Evolutionary conservation across 345 rosid genomes (phyloP).

Genomic region (Gossypium raimondii): DNA sequence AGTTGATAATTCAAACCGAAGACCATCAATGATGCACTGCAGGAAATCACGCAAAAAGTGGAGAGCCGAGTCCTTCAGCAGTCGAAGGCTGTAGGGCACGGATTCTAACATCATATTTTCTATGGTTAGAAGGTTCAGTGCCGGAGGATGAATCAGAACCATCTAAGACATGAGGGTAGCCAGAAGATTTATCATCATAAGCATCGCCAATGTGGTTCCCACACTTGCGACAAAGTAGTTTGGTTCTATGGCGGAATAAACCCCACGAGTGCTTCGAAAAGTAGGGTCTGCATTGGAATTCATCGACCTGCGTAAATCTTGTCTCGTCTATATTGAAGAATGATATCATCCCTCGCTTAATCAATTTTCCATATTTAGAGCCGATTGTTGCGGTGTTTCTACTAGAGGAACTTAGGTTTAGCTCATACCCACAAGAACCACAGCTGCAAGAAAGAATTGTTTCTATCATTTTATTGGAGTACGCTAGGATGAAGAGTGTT

Average conservation of each 20-base stretch:
- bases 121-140: slow-evolving; percentile 30
- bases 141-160: slow-evolving; percentile 42
- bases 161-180: slow-evolving; percentile 42
- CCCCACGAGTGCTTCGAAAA: slow-evolving; percentile 62
- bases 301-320: slow-evolving; percentile 79
- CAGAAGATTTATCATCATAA: slow-evolving; percentile 41
- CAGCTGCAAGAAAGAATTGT: slow-evolving; percentile 55
- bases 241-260: slow-evolving; percentile 63
- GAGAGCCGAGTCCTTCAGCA: slow-evolving; percentile 32
- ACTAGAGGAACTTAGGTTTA: slow-evolving; percentile 81
- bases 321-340: slow-evolving; percentile 74
- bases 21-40: not conserved
- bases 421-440: slow-evolving; percentile 87
- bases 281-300: slow-evolving; percentile 77
- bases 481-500: not conserved
- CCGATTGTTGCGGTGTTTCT: slow-evolving; percentile 80
- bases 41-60: slow-evolving; percentile 31
- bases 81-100: slow-evolving; percentile 86
- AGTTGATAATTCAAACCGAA: not conserved
- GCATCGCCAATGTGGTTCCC: slow-evolving; percentile 72
- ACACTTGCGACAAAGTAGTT: slow-evolving; percentile 92
- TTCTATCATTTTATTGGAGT: slow-evolving; percentile 6
- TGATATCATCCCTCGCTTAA: slow-evolving; percentile 85
- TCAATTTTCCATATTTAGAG: slow-evolving; percentile 86
- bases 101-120: slow-evolving; percentile 68